Evolutionary conservation across 1,284 basidiomycete genomes (phyloP), one percentile per base, ranked within the genome.

Genomic region (Trametes hirsuta): DNA sequence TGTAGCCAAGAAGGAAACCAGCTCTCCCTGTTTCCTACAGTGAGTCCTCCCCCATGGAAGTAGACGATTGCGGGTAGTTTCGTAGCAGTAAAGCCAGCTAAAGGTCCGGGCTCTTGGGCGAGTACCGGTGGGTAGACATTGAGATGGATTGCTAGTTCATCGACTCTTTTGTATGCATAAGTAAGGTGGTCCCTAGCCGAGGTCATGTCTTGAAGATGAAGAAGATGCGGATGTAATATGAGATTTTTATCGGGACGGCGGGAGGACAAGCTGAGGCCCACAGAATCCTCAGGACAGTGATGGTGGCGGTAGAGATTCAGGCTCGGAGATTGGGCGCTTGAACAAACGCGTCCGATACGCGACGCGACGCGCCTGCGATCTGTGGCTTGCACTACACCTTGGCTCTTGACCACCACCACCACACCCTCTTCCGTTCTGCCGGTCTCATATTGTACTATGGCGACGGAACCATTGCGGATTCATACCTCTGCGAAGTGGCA

Each of bases 401-500:
- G 18, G 35, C 41, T 53, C 30, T 45, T 45, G 30, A 30, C 30
- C 30, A 30, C 40, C 25, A 25, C 49, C 49, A 24, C 44, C 53
- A 25, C 46, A 12, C 49, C 42, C 56, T 24, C 35, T 48, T 4
- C 35, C 49, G 18, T 24, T 45, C 18, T 11, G 6, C 1, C 41
- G 4, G 4, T 15, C 18, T 45, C 18, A 4, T 10, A 10, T 21
- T 37, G 18, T 36, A 30, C 36, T 3, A 67, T 64, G 65, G 61
- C 65, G 3, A 57, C 66, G 4, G 60, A 64, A 3, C 36, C 63
- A 11, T 55, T 69, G 3, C 79, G 79, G 40, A 78, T 80, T 1
- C 86, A 89, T 66, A 84, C 89, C 4, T 80, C 82, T n/a, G 76
- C 81, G 4, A 88, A 89, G 75, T 91, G 89, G 89, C 85, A 89